Conservation (phyloP, 2,329 filamentous ascomycete genomes). For the Aciculosporium take region DNA sequence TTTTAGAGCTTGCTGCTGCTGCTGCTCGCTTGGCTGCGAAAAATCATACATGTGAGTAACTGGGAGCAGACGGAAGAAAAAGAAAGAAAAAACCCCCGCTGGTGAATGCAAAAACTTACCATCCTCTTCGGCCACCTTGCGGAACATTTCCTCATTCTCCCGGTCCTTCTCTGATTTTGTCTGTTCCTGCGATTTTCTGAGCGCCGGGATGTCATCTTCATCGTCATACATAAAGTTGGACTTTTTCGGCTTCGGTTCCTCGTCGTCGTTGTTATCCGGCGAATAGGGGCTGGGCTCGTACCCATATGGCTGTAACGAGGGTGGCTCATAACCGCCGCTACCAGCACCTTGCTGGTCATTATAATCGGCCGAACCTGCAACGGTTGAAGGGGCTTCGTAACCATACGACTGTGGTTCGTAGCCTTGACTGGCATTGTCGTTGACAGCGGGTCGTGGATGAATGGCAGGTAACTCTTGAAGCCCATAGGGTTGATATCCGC, state of each 20-base stretch:
- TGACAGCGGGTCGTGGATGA: conserved; percentile 5
- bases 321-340: conserved; percentile 42
- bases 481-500: conserved; percentile 17
- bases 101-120: conserved; percentile 28
- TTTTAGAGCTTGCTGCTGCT: conserved; percentile 34
- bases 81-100: neutral
- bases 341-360: conserved; percentile 13
- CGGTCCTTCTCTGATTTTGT: conserved; percentile 55
- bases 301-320: conserved; percentile 44
- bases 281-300: conserved; percentile 46
- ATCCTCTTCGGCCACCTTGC: conserved; percentile 66
- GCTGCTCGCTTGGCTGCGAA: conserved; percentile 42
- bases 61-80: neutral
- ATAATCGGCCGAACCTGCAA: conserved; percentile 9
- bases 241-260: conserved; percentile 50
- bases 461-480: conserved; percentile 14
- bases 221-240: conserved; percentile 74
- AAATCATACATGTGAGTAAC: neutral
- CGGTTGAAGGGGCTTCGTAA: conserved; percentile 33
- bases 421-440: conserved; percentile 13
- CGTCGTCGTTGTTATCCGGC: conserved; percentile 32
- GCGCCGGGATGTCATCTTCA: conserved; percentile 43
- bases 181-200: conserved; percentile 36
- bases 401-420: conserved; percentile 36
- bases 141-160: conserved; percentile 74